Percentiles rank a stretch among this genome's conserved stretches.
phyloP scores from a whole-genome alignment of 768 basidiomycete genomes.

The Chlorophyllum brunneum region DNA sequence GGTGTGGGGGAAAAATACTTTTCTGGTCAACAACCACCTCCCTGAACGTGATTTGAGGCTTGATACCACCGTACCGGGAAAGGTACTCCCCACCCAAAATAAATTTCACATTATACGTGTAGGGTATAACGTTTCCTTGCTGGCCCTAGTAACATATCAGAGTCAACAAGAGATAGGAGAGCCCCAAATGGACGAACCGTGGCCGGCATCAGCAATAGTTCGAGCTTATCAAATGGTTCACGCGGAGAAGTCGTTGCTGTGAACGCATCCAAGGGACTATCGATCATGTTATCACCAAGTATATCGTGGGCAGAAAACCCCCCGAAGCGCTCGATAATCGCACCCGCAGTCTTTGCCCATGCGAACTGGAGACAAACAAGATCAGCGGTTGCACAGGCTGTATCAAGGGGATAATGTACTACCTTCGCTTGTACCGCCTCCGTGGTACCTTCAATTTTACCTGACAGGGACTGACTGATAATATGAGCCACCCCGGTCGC shows the following conservation, averaged over 20 bases:
- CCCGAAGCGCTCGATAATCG: conserved; percentile 8
- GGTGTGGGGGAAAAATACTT: conserved; percentile 23
- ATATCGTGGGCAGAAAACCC: neutral
- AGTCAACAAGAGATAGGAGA: neutral
- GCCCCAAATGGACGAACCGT: neutral
- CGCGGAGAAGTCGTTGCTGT: neutral
- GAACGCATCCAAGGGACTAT: conserved; percentile 9
- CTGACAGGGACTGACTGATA: conserved; percentile 7
- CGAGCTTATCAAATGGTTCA: neutral
- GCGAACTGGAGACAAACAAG: neutral
- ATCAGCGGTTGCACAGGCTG: neutral
- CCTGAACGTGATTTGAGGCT: neutral
- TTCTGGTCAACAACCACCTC: neutral
- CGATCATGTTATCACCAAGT: conserved; percentile 3
- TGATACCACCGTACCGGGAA: neutral
- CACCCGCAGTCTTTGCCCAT: conserved; percentile 2
- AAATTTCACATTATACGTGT: conserved; percentile 4
- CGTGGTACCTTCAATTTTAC: neutral
- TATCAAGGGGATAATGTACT: neutral
- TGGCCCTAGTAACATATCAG: neutral
- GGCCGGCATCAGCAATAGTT: conserved; percentile 5
- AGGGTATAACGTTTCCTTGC: neutral
- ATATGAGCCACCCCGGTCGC: conserved; percentile 5
- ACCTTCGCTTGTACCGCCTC: neutral
- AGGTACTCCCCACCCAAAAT: neutral